Percentiles rank a stretch among this genome's conserved stretches.
These are phyloP conservation scores for Kentomonas sorsogonicus DNA, from an alignment of 208 protist genomes.

Conservation along the genomic window DNA sequence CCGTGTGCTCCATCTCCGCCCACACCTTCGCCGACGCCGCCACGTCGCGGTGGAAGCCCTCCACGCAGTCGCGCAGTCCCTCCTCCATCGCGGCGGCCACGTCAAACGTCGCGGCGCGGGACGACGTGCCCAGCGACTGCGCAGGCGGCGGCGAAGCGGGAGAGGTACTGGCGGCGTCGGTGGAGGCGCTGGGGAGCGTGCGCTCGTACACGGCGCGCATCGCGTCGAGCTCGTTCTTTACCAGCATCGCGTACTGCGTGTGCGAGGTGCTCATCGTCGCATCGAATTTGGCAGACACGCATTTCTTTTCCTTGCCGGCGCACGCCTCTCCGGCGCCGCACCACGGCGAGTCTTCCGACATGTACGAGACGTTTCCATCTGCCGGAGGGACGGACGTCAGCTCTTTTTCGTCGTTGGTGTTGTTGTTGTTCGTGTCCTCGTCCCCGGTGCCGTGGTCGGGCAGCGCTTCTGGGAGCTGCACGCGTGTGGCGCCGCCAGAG, in stretches of 20 bases:
- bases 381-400: not conserved
- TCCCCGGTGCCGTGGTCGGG: not conserved
- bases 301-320: slow-evolving; percentile 57
- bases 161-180: not conserved
- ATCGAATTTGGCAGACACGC: slow-evolving; percentile 78
- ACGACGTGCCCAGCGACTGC: not conserved
- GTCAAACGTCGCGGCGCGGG: not conserved
- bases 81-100: not conserved
- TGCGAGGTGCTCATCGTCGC: slow-evolving; percentile 65
- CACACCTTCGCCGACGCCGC: slow-evolving; percentile 16
- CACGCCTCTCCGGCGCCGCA: not conserved
- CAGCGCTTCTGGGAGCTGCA: slow-evolving; percentile 71
- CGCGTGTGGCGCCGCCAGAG: slow-evolving; percentile 50
- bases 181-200: slow-evolving; percentile 8
- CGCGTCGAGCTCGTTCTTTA: slow-evolving; percentile 71
- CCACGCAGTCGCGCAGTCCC: not conserved
- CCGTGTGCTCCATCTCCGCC: slow-evolving; percentile 27
- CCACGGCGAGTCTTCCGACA: not conserved
- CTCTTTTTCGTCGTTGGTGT: not conserved
- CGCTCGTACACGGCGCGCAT: slow-evolving; percentile 52
- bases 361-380: not conserved
- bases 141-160: not conserved
- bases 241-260: slow-evolving; percentile 64
- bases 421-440: not conserved
- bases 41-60: slow-evolving; percentile 12